These are phyloP conservation scores for Geotrichum bryndzae DNA, from an alignment of 1,139 yeast genomes.

Conservation along the genomic window DNA sequence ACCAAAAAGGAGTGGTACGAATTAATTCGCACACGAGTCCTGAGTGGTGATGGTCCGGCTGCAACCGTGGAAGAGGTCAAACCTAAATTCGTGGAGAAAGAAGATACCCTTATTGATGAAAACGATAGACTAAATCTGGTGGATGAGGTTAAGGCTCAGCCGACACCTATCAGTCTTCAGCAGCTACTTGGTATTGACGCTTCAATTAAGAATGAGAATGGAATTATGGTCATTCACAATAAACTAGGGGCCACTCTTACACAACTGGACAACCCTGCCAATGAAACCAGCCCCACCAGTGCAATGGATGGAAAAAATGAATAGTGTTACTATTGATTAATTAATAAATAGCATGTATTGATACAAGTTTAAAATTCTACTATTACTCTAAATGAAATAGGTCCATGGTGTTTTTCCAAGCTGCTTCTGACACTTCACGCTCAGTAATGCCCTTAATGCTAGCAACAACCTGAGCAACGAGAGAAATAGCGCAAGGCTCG, in stretches of 20 bases:
- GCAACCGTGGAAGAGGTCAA: conserved; percentile 30
- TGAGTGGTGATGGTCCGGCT: conserved; percentile 40
- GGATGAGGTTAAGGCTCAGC: neutral
- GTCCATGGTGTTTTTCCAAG: conserved; percentile 57
- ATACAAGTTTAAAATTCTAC: neutral
- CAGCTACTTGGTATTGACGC: conserved; percentile 18
- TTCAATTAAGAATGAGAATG: conserved; percentile 18
- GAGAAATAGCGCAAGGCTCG: conserved; percentile 82
- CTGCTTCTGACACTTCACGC: conserved; percentile 50
- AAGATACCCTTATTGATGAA: conserved; percentile 5
- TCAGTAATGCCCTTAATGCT: conserved; percentile 48
- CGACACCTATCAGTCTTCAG: conserved; percentile 12
- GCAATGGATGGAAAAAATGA: neutral
- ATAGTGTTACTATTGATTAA: conserved; percentile 8
- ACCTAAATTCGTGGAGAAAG: neutral
- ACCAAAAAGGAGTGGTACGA: conserved; percentile 85
- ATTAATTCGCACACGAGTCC: conserved; percentile 51
- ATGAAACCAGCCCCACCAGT: conserved; percentile 8
- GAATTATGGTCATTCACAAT: conserved; percentile 19
- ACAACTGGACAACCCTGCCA: conserved; percentile 3
- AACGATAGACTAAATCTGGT: conserved; percentile 3
- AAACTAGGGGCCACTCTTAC: neutral
- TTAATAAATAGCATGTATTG: conserved; percentile 6
- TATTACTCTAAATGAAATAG: conserved; percentile 43
- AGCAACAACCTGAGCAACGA: conserved; percentile 74